A percentile compares a stretch with the other conserved stretches of the same genome.
These are phyloP conservation scores for Chlorella sp. DNA, from an alignment of 139 green algal species.

Conservation along the genomic window DNA sequence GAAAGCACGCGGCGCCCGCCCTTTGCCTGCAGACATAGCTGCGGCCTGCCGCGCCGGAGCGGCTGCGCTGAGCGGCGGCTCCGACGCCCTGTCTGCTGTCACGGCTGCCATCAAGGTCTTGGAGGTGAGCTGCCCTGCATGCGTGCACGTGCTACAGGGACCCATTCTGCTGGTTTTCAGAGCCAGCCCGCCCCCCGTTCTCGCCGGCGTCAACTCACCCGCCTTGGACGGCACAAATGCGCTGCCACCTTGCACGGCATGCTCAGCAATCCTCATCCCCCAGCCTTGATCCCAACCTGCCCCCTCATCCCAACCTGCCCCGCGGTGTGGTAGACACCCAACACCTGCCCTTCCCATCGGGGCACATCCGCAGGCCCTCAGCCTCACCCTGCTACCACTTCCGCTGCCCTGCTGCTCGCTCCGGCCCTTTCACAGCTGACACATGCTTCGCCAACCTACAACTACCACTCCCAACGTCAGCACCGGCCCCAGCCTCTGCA, in stretches of 20 bases:
- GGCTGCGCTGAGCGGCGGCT: conserved; percentile 38
- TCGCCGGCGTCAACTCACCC: not conserved
- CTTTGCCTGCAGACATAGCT: conserved; percentile 46
- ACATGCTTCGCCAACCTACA: too few relatives aligned
- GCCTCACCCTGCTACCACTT: too few relatives aligned
- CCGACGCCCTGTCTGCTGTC: conserved; percentile 53
- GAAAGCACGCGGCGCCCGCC: not conserved
- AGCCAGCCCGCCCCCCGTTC: not conserved
- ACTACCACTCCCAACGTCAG: too few relatives aligned
- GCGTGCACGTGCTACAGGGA: not conserved
- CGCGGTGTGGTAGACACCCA: too few relatives aligned
- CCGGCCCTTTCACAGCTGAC: too few relatives aligned
- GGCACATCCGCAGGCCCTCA: too few relatives aligned
- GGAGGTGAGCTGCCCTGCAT: conserved; percentile 51
- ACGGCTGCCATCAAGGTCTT: conserved; percentile 59
- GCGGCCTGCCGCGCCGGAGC: conserved; percentile 54
- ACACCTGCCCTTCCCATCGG: too few relatives aligned
- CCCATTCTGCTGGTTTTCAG: not conserved
- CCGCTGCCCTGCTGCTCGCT: too few relatives aligned
- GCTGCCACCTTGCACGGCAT: not conserved
- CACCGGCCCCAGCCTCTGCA: too few relatives aligned
- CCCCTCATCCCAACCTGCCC: too few relatives aligned
- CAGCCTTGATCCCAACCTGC: not conserved
- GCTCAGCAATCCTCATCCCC: not conserved
- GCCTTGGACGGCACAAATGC: not conserved